Conservation (phyloP, 169 alveolate species). For the Plasmodium falciparum region DNA sequence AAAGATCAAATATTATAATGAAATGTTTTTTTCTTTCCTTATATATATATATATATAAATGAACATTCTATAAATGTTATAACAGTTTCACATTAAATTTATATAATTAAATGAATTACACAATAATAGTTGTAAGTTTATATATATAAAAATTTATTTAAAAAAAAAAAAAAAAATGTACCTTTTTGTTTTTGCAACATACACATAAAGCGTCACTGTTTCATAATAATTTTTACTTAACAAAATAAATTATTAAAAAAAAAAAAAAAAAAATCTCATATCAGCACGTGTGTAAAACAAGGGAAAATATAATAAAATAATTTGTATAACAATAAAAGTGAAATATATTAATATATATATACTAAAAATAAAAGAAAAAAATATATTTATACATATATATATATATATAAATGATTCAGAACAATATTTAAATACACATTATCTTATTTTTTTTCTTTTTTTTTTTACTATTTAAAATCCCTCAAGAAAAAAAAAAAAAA, state of each 20-base stretch:
- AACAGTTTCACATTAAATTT: no score
- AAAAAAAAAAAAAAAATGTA: background rate
- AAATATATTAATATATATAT: constrained; percentile 2
- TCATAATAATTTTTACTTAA: constrained; percentile 2
- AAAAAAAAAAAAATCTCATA: background rate
- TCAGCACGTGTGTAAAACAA: constrained; percentile 25
- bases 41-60: no score
- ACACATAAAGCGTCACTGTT: constrained; percentile 12
- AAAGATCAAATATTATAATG: no score
- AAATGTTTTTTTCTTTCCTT: no score
- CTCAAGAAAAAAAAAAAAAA: background rate
- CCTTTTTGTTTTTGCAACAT: background rate
- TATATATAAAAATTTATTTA: no score
- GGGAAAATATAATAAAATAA: background rate
- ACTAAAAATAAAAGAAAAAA: background rate
- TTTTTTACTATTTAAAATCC: background rate
- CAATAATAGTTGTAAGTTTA: no score
- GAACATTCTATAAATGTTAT: no score
- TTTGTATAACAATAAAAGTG: background rate
- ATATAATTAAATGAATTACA: no score
- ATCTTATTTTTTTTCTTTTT: background rate
- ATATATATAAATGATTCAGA: background rate
- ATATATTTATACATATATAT: no score
- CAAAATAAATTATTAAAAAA: background rate
- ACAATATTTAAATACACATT: constrained; percentile 1